A percentile compares a stretch with the other conserved stretches of the same genome.
These are phyloP conservation scores for Xylaria sp. DNA, from an alignment of 2,329 filamentous ascomycete species.

Conservation along the genomic window DNA sequence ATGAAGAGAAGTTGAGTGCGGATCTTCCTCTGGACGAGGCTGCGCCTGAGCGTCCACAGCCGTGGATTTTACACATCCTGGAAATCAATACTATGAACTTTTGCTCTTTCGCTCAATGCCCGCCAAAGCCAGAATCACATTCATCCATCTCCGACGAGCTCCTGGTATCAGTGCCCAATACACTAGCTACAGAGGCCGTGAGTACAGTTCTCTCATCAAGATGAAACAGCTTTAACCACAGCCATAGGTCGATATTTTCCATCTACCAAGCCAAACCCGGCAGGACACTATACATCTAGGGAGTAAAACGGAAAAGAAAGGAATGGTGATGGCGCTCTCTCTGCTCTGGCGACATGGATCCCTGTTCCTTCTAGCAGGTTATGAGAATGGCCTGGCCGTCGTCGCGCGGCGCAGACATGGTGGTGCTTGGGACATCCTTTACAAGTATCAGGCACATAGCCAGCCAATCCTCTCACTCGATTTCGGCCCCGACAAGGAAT, in stretches of 20 bases:
- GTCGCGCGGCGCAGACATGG: constrained; percentile 66
- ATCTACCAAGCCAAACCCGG: constrained; percentile 79
- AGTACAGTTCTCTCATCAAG: constrained; percentile 3
- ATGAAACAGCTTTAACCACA: constrained; percentile 14
- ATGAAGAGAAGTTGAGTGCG: constrained; percentile 74
- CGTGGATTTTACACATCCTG: constrained; percentile 87
- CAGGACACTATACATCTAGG: constrained; percentile 62
- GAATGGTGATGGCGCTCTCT: constrained; percentile 89
- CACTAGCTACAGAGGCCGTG: constrained; percentile 76
- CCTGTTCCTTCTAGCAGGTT: constrained; percentile 78
- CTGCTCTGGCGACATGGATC: constrained; percentile 63
- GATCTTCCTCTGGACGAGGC: constrained; percentile 75
- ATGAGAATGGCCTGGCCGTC: constrained; percentile 83
- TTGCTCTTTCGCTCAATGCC: constrained; percentile 80
- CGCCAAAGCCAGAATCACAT: constrained; percentile 49
- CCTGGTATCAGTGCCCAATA: constrained; percentile 84
- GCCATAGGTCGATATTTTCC: constrained; percentile 79
- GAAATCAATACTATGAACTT: constrained; percentile 96
- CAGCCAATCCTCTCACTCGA: constrained; percentile 85
- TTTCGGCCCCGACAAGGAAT: constrained; percentile 60
- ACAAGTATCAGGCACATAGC: constrained; percentile 74
- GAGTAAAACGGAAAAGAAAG: constrained; percentile 63
- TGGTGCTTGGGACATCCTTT: constrained; percentile 64
- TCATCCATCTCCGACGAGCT: constrained; percentile 55
- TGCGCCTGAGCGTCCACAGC: constrained; percentile 65